phyloP scores from a whole-genome alignment of 441 rosid genomes.

The Populus hybrid region DNA sequence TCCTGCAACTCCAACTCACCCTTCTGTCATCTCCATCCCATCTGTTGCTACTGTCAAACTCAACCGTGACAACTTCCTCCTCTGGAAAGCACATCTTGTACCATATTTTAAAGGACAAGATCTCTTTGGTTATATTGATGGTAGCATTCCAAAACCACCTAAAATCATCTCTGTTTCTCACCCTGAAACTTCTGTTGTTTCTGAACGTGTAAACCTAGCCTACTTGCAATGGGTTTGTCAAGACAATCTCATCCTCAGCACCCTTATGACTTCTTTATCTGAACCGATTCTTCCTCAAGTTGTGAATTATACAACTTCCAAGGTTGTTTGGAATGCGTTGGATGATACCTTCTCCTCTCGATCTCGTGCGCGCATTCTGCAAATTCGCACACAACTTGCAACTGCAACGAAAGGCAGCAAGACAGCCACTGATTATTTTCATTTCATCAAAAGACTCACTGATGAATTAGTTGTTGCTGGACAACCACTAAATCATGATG shows the following conservation, averaged over 20 bases:
- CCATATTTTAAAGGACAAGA: neutral
- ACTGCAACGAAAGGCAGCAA: neutral
- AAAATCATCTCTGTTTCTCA: neutral
- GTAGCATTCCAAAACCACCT: neutral
- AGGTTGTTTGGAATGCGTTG: no score
- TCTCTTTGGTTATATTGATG: neutral
- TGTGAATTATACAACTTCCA: no score
- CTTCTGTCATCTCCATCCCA: no score
- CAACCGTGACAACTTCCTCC: neutral
- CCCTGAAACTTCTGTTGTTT: neutral
- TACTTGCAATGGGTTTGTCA: no score
- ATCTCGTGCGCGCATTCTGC: neutral
- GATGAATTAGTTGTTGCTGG: neutral
- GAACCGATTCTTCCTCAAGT: no score
- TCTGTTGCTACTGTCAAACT: no score
- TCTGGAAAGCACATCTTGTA: neutral
- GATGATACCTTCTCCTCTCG: neutral
- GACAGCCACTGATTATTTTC: neutral
- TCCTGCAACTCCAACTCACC: no score
- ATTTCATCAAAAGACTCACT: neutral
- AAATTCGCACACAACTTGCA: neutral
- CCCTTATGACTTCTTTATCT: no score
- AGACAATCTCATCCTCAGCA: no score
- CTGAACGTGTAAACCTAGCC: neutral
- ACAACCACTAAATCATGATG: neutral